Percentiles rank a stretch among this genome's conserved stretches.
Evolutionary conservation across 768 basidiomycete genomes (phyloP).

Genomic region (Imleria badia): DNA sequence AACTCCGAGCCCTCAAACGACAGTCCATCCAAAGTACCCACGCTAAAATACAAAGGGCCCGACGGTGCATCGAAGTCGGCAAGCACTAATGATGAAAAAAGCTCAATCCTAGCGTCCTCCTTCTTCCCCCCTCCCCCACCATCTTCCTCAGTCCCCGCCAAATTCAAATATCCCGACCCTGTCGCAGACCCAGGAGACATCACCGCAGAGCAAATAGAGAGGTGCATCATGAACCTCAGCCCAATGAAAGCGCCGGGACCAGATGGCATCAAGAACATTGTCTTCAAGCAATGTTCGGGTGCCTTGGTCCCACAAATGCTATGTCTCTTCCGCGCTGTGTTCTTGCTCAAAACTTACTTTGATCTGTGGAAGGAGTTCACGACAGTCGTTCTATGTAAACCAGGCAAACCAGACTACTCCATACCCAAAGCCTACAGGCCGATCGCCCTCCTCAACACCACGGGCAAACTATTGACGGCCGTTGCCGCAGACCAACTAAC

Average conservation of each 20-base stretch:
- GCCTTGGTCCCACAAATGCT: not conserved
- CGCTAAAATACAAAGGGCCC: not conserved
- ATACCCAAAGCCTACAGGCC: not conserved
- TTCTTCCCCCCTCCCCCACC: not conserved
- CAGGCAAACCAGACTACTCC: constrained; percentile 34
- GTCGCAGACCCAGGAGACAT: not conserved
- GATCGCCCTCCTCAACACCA: not conserved
- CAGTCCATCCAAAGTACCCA: not conserved
- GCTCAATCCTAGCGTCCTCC: not conserved
- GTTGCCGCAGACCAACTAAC: not conserved
- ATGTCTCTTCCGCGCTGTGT: not conserved
- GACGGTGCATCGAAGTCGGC: not conserved
- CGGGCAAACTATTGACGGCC: not conserved
- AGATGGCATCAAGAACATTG: not conserved
- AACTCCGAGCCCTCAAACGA: not conserved
- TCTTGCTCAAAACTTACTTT: not conserved
- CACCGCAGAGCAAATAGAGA: not conserved
- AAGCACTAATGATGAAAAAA: not conserved
- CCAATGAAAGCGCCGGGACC: not conserved
- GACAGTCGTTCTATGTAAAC: constrained; percentile 36
- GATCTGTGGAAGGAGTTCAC: constrained; percentile 8
- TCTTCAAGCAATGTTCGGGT: not conserved
- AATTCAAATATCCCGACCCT: not conserved
- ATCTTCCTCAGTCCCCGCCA: not conserved
- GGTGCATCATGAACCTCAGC: not conserved